Conservation (phyloP, 2,329 filamentous ascomycete genomes). For the Capronia coronata region DNA sequence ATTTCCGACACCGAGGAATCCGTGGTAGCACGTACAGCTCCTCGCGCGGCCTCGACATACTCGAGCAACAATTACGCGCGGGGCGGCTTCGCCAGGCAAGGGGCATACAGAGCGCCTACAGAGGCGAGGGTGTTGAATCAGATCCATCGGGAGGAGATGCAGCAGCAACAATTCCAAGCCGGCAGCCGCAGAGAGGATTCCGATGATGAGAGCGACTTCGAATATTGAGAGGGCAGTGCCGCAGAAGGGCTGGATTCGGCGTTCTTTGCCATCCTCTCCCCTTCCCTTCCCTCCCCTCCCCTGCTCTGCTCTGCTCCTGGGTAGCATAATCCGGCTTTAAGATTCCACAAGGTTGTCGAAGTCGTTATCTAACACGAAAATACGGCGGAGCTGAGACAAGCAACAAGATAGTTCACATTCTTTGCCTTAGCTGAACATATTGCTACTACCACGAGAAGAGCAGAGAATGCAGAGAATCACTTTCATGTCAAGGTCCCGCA, state of each 20-base stretch:
- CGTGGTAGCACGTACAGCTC: background rate
- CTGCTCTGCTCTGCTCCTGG: background rate
- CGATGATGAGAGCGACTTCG: background rate
- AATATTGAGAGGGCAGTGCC: background rate
- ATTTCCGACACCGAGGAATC: background rate
- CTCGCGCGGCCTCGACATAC: constrained; percentile 1
- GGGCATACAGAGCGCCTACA: constrained; percentile 10
- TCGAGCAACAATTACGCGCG: background rate
- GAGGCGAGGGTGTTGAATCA: constrained; percentile 7
- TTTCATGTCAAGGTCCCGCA: too few relatives aligned
- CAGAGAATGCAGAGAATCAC: too few relatives aligned
- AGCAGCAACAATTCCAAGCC: constrained; percentile 1
- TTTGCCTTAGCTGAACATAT: too few relatives aligned
- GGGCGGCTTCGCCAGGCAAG: constrained; percentile 4
- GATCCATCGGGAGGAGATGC: constrained; percentile 13
- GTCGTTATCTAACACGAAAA: too few relatives aligned
- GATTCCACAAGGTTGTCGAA: constrained; percentile 1
- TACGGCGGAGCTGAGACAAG: too few relatives aligned
- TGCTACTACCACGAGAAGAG: too few relatives aligned
- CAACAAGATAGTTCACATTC: too few relatives aligned
- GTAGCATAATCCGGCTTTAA: background rate
- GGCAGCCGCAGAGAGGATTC: background rate
- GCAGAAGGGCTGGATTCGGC: background rate
- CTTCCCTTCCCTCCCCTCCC: background rate
- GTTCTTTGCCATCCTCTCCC: too few relatives aligned